These are phyloP conservation scores for Morella rubra DNA, from an alignment of 306 rosid species.

Conservation along the genomic window DNA sequence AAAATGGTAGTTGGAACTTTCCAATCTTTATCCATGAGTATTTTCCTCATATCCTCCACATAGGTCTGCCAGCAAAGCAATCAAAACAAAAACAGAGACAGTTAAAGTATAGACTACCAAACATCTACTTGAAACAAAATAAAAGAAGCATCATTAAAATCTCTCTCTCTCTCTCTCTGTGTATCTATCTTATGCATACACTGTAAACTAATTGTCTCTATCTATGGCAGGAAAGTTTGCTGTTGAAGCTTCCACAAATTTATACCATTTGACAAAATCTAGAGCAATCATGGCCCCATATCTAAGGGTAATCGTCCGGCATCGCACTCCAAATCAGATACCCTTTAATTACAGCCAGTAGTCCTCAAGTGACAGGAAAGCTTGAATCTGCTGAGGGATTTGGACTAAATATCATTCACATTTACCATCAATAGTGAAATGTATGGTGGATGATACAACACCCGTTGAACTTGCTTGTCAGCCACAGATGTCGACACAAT, in stretches of 20 bases:
- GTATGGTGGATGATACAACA: background rate
- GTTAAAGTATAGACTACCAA: constrained; percentile 1
- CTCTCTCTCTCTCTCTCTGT: background rate
- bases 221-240: background rate
- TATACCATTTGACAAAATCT: background rate
- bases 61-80: constrained; percentile 44
- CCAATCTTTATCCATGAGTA: constrained; percentile 60
- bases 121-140: background rate
- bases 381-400: background rate
- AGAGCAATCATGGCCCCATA: background rate
- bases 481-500: background rate
- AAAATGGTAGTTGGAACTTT: constrained; percentile 63
- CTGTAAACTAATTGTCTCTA: background rate
- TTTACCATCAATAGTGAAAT: background rate
- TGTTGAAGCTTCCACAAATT: background rate
- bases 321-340: background rate
- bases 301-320: background rate
- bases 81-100: constrained; percentile 18
- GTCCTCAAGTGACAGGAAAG: background rate
- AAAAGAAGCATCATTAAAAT: background rate
- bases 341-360: background rate
- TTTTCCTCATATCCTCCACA: constrained; percentile 63
- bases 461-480: background rate
- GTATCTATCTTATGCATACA: no score
- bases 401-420: background rate